These are phyloP conservation scores for Alternaria sp. DNA, from an alignment of 2,329 filamentous ascomycete genomes.

Conservation along the genomic window DNA sequence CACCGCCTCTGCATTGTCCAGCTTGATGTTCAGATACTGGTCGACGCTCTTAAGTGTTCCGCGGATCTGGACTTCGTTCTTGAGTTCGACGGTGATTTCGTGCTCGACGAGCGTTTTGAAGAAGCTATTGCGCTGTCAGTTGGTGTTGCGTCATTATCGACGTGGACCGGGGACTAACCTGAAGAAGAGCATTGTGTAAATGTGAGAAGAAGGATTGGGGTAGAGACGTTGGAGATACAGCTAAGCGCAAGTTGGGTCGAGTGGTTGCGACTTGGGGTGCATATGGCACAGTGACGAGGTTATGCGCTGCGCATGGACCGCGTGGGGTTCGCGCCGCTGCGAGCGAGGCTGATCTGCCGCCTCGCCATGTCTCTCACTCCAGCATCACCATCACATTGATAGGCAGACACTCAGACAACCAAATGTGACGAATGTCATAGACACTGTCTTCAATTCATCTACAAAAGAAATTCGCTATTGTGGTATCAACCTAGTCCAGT, in stretches of 20 bases:
- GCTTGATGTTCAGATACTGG: constrained; percentile 98
- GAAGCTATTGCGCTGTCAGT: constrained; percentile 60
- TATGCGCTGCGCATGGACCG: constrained; percentile 21
- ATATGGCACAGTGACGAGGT: constrained; percentile 10
- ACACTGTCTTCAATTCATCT: constrained; percentile 20
- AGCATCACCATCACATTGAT: neutral
- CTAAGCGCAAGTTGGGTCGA: neutral
- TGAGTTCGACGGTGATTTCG: constrained; percentile 97
- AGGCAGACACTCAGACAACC: neutral
- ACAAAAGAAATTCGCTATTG: constrained; percentile 36
- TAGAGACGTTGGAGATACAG: neutral
- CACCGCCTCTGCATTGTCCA: constrained; percentile 91
- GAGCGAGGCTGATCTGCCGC: constrained; percentile 25
- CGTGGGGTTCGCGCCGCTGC: constrained; percentile 23
- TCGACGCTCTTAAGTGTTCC: constrained; percentile 96
- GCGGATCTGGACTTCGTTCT: constrained; percentile 97
- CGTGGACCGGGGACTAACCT: constrained; percentile 48
- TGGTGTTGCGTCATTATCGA: neutral
- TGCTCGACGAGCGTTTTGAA: constrained; percentile 99
- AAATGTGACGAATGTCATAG: constrained; percentile 11
- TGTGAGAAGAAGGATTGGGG: too few species aligned
- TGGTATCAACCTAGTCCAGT: constrained; percentile 38
- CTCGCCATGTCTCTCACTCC: constrained; percentile 15
- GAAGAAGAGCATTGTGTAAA: constrained; percentile 58
- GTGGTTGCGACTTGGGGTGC: constrained; percentile 5